Base-by-base conservation (phyloP, 1,284 basidiomycete genomes). In the Cutaneotrichosporon sp. region DNA sequence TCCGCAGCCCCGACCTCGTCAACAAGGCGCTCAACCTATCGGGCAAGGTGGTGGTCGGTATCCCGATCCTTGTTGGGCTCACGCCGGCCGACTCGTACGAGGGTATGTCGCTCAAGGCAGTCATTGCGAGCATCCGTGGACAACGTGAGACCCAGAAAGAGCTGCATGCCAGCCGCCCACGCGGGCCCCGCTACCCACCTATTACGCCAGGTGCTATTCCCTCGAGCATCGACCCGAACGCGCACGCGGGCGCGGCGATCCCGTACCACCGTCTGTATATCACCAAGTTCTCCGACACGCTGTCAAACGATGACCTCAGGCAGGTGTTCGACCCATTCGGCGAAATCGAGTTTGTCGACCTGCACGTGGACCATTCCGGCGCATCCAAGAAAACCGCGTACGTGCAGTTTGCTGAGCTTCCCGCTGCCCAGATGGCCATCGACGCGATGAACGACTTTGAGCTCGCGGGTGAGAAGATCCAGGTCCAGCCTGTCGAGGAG, bases 371-470 rank as follows among this genome's bases (percentile, higher is more conserved):
- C 80, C 64, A 71, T 47, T 70, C 73, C 40, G 72, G 77, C 73
- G 34, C 50, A 36, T 51, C 51, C 82, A 98, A 98, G 81, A 97
- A 97, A 46, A 98, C 97, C 78, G 94, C 92, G 32, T 99, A 99
- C 78, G 90, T 99, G 51, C 97, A 99, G 88, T 97, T 93, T 81
- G 91, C 92, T 75, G 86, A 90, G 57, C 83, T 88, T 18, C 90
- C 93, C 74, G 91, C 97, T 76, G 96, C 97, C 21, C 90, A 91
- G 78, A 95, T 95, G 88, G 96, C 96, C 18, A 82, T 96, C 47
- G 93, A 97, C 75, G 92, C 97, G 71, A 98, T 99, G 94, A 93
- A 98, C 83, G 92, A 92, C 13, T 98, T 99, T 76, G 93, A 97
- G 73, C 85, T 99, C 59, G 96, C 97, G 55, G 97, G 94, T 55